These are phyloP conservation scores for Ceratopteris richardii DNA, from an alignment of 75 land plant species.

Conservation along the genomic window DNA sequence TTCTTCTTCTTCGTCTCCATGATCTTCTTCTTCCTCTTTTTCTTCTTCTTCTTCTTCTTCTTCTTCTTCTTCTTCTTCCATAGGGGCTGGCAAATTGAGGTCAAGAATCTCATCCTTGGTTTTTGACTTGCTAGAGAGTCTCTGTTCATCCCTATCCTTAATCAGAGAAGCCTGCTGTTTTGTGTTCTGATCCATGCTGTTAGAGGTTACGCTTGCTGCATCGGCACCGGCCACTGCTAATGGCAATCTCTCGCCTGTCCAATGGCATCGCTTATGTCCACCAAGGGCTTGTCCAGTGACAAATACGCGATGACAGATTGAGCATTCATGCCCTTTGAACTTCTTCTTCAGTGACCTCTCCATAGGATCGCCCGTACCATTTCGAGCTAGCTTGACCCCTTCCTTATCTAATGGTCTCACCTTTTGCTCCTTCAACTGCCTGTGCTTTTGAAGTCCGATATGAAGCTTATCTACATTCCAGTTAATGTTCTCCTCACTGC, in stretches of 20 bases:
- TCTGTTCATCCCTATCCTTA: neutral
- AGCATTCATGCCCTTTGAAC: constrained; percentile 40
- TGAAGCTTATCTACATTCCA: neutral
- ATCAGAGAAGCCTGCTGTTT: neutral
- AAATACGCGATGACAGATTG: constrained; percentile 44
- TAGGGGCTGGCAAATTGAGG: constrained; percentile 19
- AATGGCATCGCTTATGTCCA: too few relatives aligned
- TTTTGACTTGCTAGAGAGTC: neutral
- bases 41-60: too few relatives aligned
- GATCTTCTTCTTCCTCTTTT: too few relatives aligned
- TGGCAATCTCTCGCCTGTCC: constrained; percentile 9
- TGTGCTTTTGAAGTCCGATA: neutral
- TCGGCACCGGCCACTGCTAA: neutral
- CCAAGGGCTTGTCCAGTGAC: constrained; percentile 49
- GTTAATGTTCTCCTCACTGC: constrained; percentile 11
- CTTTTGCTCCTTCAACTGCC: neutral
- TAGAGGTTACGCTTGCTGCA: constrained; percentile 1
- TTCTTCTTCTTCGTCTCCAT: too few relatives aligned
- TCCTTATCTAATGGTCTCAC: neutral
- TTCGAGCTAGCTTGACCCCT: too few relatives aligned
- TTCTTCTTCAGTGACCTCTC: neutral
- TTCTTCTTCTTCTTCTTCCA: constrained; percentile 6
- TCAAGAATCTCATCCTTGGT: constrained; percentile 10
- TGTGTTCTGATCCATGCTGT: neutral
- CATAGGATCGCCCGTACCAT: neutral